Evolutionary conservation across 352 stramenopile species (phyloP).

Genomic region (Paralagenidium karlingii): DNA sequence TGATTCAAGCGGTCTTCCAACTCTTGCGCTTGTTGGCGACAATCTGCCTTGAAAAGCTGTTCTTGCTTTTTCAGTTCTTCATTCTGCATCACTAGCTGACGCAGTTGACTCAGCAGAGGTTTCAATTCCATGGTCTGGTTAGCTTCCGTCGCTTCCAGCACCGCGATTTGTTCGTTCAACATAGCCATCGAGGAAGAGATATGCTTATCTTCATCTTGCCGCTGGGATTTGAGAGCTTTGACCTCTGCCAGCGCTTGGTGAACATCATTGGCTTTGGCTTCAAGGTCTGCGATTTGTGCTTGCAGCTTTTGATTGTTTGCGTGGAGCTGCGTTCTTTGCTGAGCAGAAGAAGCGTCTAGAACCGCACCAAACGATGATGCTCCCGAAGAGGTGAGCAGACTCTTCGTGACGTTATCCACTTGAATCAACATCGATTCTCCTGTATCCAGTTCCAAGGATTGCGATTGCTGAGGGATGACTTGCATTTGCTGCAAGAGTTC

Average conservation of each 20-base stretch:
- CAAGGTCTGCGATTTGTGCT: constrained; percentile 10
- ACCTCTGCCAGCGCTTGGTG: too few species aligned
- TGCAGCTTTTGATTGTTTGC: constrained; percentile 12
- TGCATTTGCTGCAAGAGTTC: constrained; percentile 36
- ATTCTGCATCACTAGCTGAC: constrained; percentile 26
- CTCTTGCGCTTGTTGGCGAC: constrained; percentile 20
- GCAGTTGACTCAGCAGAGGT: constrained; percentile 13
- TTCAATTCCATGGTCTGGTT: constrained; percentile 12
- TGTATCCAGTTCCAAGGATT: too few species aligned
- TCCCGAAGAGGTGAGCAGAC: too few species aligned
- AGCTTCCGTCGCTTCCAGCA: constrained; percentile 19
- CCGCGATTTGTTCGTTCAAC: constrained; percentile 22
- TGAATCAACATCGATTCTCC: too few species aligned
- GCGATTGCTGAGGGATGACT: too few species aligned
- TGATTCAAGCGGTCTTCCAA: constrained; percentile 25
- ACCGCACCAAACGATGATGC: too few species aligned
- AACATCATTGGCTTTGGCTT: too few species aligned
- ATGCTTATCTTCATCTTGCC: constrained; percentile 8
- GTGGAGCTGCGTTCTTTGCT: constrained; percentile 25
- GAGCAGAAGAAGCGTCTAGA: too few species aligned
- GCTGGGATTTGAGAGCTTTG: too few species aligned
- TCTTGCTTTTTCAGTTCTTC: constrained; percentile 42
- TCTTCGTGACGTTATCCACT: too few species aligned
- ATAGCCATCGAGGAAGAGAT: constrained; percentile 13
- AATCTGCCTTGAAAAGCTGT: constrained; percentile 25